Base-by-base conservation (phyloP, 2,329 filamentous ascomycete species). In the Cladorrhinum sp. region DNA sequence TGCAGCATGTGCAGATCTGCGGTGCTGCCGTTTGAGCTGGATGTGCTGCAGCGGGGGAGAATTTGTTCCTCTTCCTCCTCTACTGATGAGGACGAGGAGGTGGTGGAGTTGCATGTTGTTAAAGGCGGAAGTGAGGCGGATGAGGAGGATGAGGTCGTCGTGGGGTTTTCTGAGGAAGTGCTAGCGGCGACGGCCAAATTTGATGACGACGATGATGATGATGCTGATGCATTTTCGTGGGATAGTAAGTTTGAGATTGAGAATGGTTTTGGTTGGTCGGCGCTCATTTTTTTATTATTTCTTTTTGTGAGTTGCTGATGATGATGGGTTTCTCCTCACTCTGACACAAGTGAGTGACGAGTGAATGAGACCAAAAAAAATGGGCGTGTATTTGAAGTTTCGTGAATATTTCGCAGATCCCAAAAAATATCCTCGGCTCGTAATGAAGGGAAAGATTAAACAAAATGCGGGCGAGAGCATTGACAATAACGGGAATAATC, bases 1-100 rank as follows among this genome's bases (percentile, higher is more conserved):
- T 67, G 65, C 55, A 65, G 66, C 28, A 53, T 55, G 55, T 59
- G 14, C 10, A 39, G 39, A 50, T 33, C 52, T 26, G 36, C 54
- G 24, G 10, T 51, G 52, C 12, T 23, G 58, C 52, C 59, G 50
- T 12, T 52, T 56, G 33, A 36, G 9, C 3, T 12, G 8, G 33
- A 36, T 3, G 18, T 30, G 61, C 16, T 58, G 36, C 23, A 10
- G 23, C 16, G 48, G 26, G 23, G 55, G 8, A 36, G 9, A 16
- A 36, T 36, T 36, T 36, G 8, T 16, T 36, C 33, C 49, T 51
- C 49, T 51, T 26, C 49, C 26, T 4, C 21, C 12, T 51, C 24
- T 18, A 53, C 14, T 1, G 61, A 49, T 33, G 49, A 21, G 23
- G 49, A 48, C 9, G 26, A 5, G 4, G 33, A 36, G 8, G 7